Base-by-base conservation (phyloP, 148 eudicot species). In the Amaranthus hypochondriacus region DNA sequence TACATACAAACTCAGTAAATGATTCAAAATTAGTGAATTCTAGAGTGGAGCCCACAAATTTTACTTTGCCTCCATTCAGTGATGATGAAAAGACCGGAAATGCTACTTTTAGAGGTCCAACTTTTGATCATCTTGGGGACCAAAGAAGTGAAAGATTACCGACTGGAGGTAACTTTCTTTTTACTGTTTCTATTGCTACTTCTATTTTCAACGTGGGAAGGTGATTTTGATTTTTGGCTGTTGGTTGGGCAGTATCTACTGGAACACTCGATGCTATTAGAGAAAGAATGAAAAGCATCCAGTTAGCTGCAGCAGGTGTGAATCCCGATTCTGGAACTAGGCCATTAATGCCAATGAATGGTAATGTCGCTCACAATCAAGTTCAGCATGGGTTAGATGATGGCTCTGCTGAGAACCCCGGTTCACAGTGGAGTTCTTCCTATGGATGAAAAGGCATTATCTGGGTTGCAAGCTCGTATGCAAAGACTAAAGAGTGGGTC, bases 391-490 rank as follows among this genome's bases (percentile, higher is more conserved):
- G 77, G 14, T 52, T 77, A 0, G 96, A 88, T 42, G 84, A 78
- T 52, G 55, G 62, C 10, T 66, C 70, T 63, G 52, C 46, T 0
- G 92, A 79, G 60, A 91, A 84, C 80, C 80, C 86, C 87, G 44
- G 68, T 74, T 55, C 91, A 84, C 63, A 64, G 81, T 53, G 96
- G 96, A n/a, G 90, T 85, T 61, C 94, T 79, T 68, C 99, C 99
- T 14, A 89, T 95, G 97, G 99, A 95, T 50, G 99, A 95, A 82
- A 92, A 85, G 79, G 97, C 99, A 43, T 73, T 95, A 73, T 88
- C 97, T n/a, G 99, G 99, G 62, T 85, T 95, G 8, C 99, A 95
- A 81, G 99, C 99, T 18, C 87, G 97, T 39, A 95, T 92, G 98
- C 96, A 95, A 80, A 86, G 98, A 84, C 88, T 95, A 6, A 95